A percentile compares a stretch with the other conserved stretches of the same genome.
phyloP scores from a whole-genome alignment of 129 eudicot species.

The Escallonia herrerae region DNA sequence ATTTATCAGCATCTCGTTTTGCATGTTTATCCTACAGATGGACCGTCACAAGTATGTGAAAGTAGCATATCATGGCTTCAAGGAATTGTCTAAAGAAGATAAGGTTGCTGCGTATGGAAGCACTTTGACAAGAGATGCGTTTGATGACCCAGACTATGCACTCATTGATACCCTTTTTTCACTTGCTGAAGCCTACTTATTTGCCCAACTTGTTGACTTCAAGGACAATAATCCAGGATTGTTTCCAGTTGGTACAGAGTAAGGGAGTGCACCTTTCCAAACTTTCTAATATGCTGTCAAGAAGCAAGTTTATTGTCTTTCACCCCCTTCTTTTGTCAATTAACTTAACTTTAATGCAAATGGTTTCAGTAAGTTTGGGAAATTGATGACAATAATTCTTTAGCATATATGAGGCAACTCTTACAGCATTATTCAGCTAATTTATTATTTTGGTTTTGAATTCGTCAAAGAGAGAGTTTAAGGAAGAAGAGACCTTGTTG shows the following conservation, averaged over 20 bases:
- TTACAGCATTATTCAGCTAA: too few relatives aligned
- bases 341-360: too few relatives aligned
- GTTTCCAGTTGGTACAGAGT: constrained; percentile 70
- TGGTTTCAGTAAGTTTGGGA: neutral
- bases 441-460: too few relatives aligned
- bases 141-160: constrained; percentile 96
- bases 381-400: neutral
- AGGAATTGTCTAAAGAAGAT: constrained; percentile 77
- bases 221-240: constrained; percentile 81
- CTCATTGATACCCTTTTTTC: constrained; percentile 95
- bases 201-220: constrained; percentile 95
- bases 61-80: constrained; percentile 96
- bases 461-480: too few relatives aligned
- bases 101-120: constrained; percentile 80
- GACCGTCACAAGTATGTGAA: constrained; percentile 96
- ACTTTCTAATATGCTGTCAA: constrained; percentile 3
- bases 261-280: constrained; percentile 31
- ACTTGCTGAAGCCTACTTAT: constrained; percentile 89
- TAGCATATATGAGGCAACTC: too few relatives aligned
- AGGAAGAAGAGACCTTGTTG: too few relatives aligned
- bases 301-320: too few relatives aligned
- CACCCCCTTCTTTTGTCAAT: too few relatives aligned
- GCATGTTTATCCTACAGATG: constrained; percentile 43
- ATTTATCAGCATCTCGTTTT: neutral
- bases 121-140: constrained; percentile 68